Evolutionary conservation across 108 stramenopile species (phyloP), one percentile per base, ranked within the genome.

Genomic region (Mediolabrus comicus): DNA sequence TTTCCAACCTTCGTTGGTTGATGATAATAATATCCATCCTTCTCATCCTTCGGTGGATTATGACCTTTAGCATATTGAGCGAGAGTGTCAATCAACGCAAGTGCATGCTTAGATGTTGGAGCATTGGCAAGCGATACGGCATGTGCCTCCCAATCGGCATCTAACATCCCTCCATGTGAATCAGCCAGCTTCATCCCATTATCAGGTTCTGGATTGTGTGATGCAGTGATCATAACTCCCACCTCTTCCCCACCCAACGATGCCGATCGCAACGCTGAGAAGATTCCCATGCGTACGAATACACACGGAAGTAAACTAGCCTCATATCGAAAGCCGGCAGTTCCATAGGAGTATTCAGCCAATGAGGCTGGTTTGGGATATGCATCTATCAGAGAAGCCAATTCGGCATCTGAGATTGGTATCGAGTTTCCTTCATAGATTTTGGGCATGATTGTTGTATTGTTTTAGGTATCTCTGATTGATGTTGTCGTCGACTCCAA

Each of bases 161-260:
- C 77, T 62, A 98, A 84, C 96, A 98, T 98, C 12, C 93, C 94
- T 26, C 97, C 97, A 70, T 95, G 72, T 1, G 96, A 87, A 82
- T 95, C 94, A 10, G 96, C 88, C 12, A 98, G 67, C 83, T 99
- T 99, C 73, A 98, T 89, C 12, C 99, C 99, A 71, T 99, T 99
- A 82, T 98, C 98, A 3, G 53, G 53, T 76, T 87, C 92, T 36
- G 91, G 79, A 74, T 98, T 98, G 80, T 99, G 99, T 5, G 94
- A 96, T 11, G 99, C 99, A 9, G 99, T 99, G 34, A 99, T 90
- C 98, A 98, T 98, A 67, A 98, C 82, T 9, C 98, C 99, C 11
- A 95, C 77, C 25, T 69, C 71, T 9, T 84, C 55, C 8, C 71
- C 75, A 14, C 77, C 69, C 16, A 64, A 27, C 30, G 77, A 69